Percentiles rank a stretch among this genome's conserved stretches.
phyloP scores from a whole-genome alignment of 352 stramenopile species.

The Albugo laibachii region DNA sequence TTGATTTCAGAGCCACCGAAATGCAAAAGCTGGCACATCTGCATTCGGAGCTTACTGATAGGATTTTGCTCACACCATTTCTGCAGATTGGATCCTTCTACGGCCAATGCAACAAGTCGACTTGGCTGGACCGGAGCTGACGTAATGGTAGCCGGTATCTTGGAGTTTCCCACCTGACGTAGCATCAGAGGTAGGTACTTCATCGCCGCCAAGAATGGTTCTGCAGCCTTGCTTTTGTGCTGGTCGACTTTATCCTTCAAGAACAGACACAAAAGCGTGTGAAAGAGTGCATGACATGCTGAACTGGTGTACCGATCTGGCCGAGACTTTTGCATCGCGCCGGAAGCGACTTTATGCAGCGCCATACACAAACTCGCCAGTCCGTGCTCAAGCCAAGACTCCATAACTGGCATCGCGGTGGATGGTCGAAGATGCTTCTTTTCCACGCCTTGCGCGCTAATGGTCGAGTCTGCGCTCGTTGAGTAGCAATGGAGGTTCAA shows the following conservation, averaged over 20 bases:
- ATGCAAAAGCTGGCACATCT: slow-evolving; percentile 42
- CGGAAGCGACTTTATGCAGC: slow-evolving; percentile 63
- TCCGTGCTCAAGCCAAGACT: slow-evolving; percentile 33
- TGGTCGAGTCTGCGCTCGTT: not conserved
- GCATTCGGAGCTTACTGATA: slow-evolving; percentile 8
- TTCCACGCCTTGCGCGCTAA: not conserved
- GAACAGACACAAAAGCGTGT: slow-evolving; percentile 62
- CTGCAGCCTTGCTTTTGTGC: slow-evolving; percentile 36
- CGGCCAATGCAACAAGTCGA: slow-evolving; percentile 8
- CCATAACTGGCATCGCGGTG: too few species aligned
- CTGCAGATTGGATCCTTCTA: slow-evolving; percentile 1
- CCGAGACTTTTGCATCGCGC: slow-evolving; percentile 64
- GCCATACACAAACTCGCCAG: slow-evolving; percentile 67
- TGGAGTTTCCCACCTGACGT: slow-evolving; percentile 15
- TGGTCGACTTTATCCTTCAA: slow-evolving; percentile 17
- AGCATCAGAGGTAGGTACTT: slow-evolving; percentile 55
- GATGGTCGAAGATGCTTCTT: not conserved
- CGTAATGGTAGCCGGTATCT: not conserved
- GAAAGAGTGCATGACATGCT: slow-evolving; percentile 54
- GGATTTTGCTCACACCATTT: not conserved
- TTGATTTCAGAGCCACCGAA: slow-evolving; percentile 57
- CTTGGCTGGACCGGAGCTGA: too few species aligned
- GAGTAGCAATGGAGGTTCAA: not conserved
- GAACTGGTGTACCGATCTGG: slow-evolving; percentile 61
- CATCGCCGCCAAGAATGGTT: slow-evolving; percentile 50